These are phyloP conservation scores for Fomitopsis betulina DNA, from an alignment of 1,284 basidiomycete species.

Conservation along the genomic window DNA sequence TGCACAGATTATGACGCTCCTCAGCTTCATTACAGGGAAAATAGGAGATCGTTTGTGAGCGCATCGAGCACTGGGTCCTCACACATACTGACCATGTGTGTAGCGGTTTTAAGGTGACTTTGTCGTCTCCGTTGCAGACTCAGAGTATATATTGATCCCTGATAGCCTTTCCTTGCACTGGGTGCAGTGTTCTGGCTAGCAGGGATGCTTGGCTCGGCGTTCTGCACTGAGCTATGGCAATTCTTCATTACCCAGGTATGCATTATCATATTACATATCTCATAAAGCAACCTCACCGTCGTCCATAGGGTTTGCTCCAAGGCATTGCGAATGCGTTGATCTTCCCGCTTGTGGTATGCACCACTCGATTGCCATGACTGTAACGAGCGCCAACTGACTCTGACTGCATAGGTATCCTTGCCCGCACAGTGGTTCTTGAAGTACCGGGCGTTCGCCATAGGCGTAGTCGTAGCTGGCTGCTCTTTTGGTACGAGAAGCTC, in stretches of 20 bases:
- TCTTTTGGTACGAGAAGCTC: slow-evolving; percentile 6
- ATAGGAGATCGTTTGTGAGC: slow-evolving; percentile 26
- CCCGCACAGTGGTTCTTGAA: slow-evolving; percentile 17
- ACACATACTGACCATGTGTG: neutral
- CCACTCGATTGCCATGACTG: neutral
- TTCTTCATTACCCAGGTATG: slow-evolving; percentile 24
- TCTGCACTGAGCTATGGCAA: slow-evolving; percentile 24
- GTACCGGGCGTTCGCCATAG: slow-evolving; percentile 14
- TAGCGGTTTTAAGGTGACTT: slow-evolving; percentile 3
- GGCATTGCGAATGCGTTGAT: slow-evolving; percentile 12
- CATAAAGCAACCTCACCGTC: neutral
- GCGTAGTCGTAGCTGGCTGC: slow-evolving; percentile 13
- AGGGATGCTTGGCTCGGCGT: slow-evolving; percentile 21
- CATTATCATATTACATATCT: neutral
- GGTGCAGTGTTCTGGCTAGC: slow-evolving; percentile 20
- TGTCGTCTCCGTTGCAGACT: neutral
- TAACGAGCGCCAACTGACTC: neutral
- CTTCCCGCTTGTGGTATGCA: slow-evolving; percentile 14
- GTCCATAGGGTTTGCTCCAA: slow-evolving; percentile 13
- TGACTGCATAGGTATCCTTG: slow-evolving; percentile 9
- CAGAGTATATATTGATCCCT: neutral
- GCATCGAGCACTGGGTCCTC: neutral
- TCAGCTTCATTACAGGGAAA: slow-evolving; percentile 20
- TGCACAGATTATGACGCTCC: slow-evolving; percentile 20
- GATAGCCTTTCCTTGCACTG: slow-evolving; percentile 17